Percentiles rank a stretch among this genome's conserved stretches.
These are phyloP conservation scores for Penicillium expansum DNA, from an alignment of 2,329 filamentous ascomycete species.

Conservation along the genomic window DNA sequence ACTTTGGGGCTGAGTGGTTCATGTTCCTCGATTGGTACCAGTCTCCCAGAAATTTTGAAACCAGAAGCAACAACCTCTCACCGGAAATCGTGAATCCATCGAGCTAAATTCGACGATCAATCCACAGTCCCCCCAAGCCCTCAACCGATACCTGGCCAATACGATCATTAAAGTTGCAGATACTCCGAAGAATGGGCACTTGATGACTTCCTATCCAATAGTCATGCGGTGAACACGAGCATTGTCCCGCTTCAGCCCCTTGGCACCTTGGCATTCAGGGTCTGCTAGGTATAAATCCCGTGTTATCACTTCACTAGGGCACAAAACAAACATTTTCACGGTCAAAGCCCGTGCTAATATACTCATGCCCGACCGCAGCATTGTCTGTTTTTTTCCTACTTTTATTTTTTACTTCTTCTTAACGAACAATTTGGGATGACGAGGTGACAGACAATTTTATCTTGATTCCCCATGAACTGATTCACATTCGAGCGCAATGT, in stretches of 20 bases:
- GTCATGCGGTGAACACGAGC: background rate
- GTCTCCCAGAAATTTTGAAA: background rate
- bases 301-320: background rate
- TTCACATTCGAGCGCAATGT: background rate
- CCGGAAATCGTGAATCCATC: background rate
- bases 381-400: background rate
- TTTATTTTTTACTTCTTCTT: background rate
- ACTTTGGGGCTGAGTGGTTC: background rate
- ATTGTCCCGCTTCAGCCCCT: background rate
- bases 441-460: background rate
- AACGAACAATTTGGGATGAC: background rate
- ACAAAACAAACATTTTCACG: background rate
- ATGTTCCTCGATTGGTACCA: background rate
- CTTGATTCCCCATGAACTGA: background rate
- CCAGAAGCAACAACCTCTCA: background rate
- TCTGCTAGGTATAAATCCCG: background rate
- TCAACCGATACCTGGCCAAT: background rate
- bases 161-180: background rate
- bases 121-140: background rate
- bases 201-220: background rate
- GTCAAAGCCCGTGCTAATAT: background rate
- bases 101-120: too few relatives aligned
- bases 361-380: too few relatives aligned
- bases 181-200: background rate
- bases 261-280: conserved; percentile 8